Base-by-base conservation (phyloP, 2,329 filamentous ascomycete species). In the Paraconiothyrium sp. region DNA sequence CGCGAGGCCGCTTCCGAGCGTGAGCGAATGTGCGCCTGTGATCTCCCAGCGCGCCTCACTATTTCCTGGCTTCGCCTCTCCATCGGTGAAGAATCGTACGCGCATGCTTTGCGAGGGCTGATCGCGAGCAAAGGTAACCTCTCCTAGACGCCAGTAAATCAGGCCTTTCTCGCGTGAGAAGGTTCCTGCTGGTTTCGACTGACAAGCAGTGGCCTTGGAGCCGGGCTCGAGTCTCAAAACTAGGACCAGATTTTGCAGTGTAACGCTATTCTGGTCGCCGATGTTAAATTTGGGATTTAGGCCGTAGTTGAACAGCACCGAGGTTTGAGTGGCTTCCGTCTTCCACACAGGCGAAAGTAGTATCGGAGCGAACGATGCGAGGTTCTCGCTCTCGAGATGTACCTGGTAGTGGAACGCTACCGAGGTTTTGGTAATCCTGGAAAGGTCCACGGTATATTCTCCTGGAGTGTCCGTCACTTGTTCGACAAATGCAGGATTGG, bases 361-460 rank as follows among this genome's bases (percentile, higher is more conserved):
- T 13, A 97, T 81, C 0, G 94, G 93, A 11, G 90, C 90, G 69
- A 92, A 89, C 4, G 82, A 73, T 10, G 84, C 80, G 14, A 85
- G 76, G 60, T 83, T 84, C 39, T 80, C 74, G 52, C 68, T 62
- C 35, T 93, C 89, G 34, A 92, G 80, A 68, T 95, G 92, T 11
- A 97, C 84, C 72, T 94, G 92, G 78, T 98, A 99, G 62, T 95
- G 97, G 82, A 99, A 98, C 8, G 91, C 94, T 7, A 94, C 89
- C 0, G 90, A 86, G 1, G 92, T 90, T 70, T 90, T 88, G 63
- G 84, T 81, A 66, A 97, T 86, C 74, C 90, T 88, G 14, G 88
- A 84, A 7, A 95, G 81, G 64, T 94, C 88, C 35, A 99, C 82
- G 0, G 83, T 87, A 79, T 96, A 99, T 73, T 94, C 90, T 61